These are phyloP conservation scores for Backusella liffmaniae DNA, from an alignment of 192 early-diverging fungal species.

Conservation along the genomic window DNA sequence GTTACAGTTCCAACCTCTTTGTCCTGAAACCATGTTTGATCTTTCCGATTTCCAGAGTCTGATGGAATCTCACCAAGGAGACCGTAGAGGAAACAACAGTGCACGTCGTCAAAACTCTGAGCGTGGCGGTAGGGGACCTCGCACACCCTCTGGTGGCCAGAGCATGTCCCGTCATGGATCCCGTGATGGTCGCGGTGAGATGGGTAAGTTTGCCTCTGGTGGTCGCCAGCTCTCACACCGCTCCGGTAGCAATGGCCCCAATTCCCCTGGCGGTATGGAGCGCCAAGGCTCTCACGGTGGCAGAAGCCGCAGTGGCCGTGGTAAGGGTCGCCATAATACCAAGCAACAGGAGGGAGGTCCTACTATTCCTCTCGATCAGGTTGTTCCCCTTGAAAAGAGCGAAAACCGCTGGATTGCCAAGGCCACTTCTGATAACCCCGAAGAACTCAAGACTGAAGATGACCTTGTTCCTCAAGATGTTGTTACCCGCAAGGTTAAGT, in stretches of 20 bases:
- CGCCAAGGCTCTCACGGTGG: conserved; percentile 50
- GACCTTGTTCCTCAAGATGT: conserved; percentile 53
- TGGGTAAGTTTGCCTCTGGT: conserved; percentile 40
- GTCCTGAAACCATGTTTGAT: conserved; percentile 59
- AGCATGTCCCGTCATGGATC: conserved; percentile 39
- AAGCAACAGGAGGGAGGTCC: conserved; percentile 39
- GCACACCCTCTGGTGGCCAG: conserved; percentile 32
- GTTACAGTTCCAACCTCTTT: conserved; percentile 69
- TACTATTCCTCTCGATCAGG: conserved; percentile 54
- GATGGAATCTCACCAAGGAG: conserved; percentile 43
- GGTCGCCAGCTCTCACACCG: conserved; percentile 44
- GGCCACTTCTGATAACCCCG: conserved; percentile 33
- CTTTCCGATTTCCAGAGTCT: conserved; percentile 50
- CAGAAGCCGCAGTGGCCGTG: conserved; percentile 58
- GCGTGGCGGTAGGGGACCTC: conserved; percentile 15
- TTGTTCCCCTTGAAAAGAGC: conserved; percentile 78
- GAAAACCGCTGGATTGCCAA: conserved; percentile 82
- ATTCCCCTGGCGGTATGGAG: conserved; percentile 44
- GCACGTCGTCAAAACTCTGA: conserved; percentile 36
- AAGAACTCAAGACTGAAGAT: conserved; percentile 28
- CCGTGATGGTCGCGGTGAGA: conserved; percentile 29
- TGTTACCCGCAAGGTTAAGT: conserved; percentile 79
- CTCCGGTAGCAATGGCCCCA: conserved; percentile 40
- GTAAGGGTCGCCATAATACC: conserved; percentile 41
- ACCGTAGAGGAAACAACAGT: neutral